Conservation (phyloP, 176 grass and related monocot species). For the Phoenix dactylifera region DNA sequence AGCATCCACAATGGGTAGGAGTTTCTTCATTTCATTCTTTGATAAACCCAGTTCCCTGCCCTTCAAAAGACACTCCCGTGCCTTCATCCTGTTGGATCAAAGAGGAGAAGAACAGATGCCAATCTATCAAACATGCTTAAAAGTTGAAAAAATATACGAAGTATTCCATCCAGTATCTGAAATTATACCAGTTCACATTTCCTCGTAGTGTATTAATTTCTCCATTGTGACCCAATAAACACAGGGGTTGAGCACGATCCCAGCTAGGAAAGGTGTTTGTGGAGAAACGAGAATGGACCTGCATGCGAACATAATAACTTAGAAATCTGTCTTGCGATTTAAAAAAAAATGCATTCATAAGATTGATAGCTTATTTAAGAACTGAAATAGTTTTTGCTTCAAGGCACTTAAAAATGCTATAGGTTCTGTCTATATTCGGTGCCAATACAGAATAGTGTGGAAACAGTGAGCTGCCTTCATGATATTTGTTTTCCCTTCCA, state of each 20-base stretch:
- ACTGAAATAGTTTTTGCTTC: too few relatives aligned
- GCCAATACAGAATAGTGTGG: constrained; percentile 75
- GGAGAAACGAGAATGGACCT: constrained; percentile 97
- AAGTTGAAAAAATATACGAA: too few relatives aligned
- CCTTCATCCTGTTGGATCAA: constrained; percentile 61
- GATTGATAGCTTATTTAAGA: too few relatives aligned
- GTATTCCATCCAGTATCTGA: too few relatives aligned
- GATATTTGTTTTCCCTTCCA: constrained; percentile 66
- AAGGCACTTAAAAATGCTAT: too few relatives aligned
- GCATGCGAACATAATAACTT: constrained; percentile 10
- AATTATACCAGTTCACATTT: constrained; percentile 87
- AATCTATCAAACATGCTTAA: too few relatives aligned
- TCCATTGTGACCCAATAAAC: constrained; percentile 90
- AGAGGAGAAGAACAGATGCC: too few relatives aligned
- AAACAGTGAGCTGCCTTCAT: constrained; percentile 62
- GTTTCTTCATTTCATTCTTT: constrained; percentile 65
- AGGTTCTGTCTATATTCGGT: too few relatives aligned
- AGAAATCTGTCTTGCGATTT: too few relatives aligned
- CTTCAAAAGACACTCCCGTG: constrained; percentile 82
- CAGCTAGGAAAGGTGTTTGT: constrained; percentile 97
- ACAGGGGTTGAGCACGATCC: constrained; percentile 97
- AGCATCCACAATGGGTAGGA: constrained; percentile 91
- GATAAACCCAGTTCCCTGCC: constrained; percentile 72
- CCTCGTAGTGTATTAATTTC: constrained; percentile 93
- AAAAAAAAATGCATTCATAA: too few relatives aligned